Evolutionary conservation across 352 stramenopile genomes (phyloP), one percentile per base, ranked within the genome.

Genomic region (Globisporangium barbulae): DNA sequence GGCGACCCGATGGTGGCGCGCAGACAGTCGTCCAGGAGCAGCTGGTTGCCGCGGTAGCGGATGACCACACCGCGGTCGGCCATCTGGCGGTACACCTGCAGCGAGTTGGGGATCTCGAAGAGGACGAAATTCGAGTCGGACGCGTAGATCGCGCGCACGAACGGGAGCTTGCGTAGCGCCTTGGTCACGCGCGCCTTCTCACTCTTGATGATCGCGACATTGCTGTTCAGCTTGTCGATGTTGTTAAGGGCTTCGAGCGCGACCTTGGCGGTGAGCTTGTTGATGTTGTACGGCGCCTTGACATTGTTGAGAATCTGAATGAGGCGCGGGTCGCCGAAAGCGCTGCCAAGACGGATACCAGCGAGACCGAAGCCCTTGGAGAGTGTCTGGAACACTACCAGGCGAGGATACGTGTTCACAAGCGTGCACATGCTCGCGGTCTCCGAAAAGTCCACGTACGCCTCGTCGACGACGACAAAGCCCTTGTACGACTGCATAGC

Each of bases 271-370:
- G 96, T 98, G 33, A 99, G 76, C 65, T 97, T 97, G 87, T 98
- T 99, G 61, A 99, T 96, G 81, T 99, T 99, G 85, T 99, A 99
- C 17, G 97, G 97, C n/a, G 97, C 97, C 77, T 99, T 99, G 62
- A 99, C 94, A 70, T 98, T 99, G 79, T 99, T 99, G 63, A 99
- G 94, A 41, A 99, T 87, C 79, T 98, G 90, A 71, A 99, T 98
- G 9, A 99, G 80, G 60, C 90, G 86, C 7, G 89, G 71, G 65
- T 94, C 72, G 39, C 87, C 97, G 59, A 99, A 98, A 25, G 96
- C 91, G 64, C 96, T 90, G 6, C 91, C 91, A 41, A 98, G 69
- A 47, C 86, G 95, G 73, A 99, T 98, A 7, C 94, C 97, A 22
- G 97, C 97, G 56, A 99, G 86, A 22, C 97, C 97, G 74, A 99